Base-by-base conservation (phyloP, 352 stramenopile genomes). In the Phytophthora palmivora region DNA sequence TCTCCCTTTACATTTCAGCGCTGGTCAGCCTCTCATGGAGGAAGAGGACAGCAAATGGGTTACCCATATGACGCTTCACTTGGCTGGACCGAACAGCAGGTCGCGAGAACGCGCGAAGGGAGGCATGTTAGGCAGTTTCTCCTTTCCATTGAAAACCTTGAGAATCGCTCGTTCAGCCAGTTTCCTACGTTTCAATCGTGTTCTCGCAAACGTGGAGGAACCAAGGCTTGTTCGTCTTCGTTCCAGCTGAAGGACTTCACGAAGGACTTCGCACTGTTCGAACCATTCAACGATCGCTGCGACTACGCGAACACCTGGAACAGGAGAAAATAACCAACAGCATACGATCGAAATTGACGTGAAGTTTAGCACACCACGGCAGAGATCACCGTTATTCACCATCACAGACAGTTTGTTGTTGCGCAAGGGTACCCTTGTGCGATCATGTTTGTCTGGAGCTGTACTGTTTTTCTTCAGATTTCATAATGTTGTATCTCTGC, bases 401-500 rank as follows among this genome's bases (percentile, higher is more conserved):
- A 44, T 19, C 15, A 44, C 48, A 53, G 15, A 6, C 22, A 26
- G 41, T n/a, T n/a, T n/a, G 42, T 30, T 30, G 45, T 26, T 52
- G 32, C 58, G 21, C 34, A 49, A 37, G 39, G 36, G 9, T 16
- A 33, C 24, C 33, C 45, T 48, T 43, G 32, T 36, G 28, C 34
- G 37, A 39, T 70, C 44, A 71, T 15, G 47, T 64, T 72, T 89
- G 70, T 18, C 71, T 82, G 7, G 80, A 92, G 55, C 80, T 96
- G 70, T 94, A 97, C 76, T 97, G 84, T n/a, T n/a, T 42, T 84
- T 63, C 44, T 89, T 88, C 30, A 97, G 75, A 21, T 84, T 57
- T 97, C 90, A 67, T 97, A 97, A 58, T 97, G 90, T 36, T 70
- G 58, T 37, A 96, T 79, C 68, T 97, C 90, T 7, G 87, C 84